A percentile compares a stretch with the other conserved stretches of the same genome.
Conservation (phyloP, 805 yeast species). For the Kodamaea neixiangensis region DNA sequence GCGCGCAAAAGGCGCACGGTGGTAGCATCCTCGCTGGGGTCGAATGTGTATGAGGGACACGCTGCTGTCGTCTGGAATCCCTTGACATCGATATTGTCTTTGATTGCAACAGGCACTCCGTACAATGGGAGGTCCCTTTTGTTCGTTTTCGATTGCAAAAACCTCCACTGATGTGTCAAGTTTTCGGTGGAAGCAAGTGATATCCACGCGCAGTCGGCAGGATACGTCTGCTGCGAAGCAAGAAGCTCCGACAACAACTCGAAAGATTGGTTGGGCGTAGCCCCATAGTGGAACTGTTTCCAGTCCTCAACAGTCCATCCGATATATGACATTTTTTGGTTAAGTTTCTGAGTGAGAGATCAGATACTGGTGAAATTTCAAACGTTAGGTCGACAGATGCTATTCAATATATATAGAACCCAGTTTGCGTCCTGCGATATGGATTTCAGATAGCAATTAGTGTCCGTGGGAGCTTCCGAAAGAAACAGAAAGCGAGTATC, state of each 20-base stretch:
- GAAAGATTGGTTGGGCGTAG: constrained; percentile 64
- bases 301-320: constrained; percentile 89
- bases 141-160: constrained; percentile 61
- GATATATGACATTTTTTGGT: constrained; percentile 24
- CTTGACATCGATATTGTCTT: constrained; percentile 90
- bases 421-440: background rate
- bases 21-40: constrained; percentile 72
- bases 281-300: constrained; percentile 63
- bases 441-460: background rate
- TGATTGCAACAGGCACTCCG: constrained; percentile 94
- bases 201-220: constrained; percentile 88
- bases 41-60: constrained; percentile 79
- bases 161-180: constrained; percentile 74
- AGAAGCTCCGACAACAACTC: constrained; percentile 48
- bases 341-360: constrained; percentile 2
- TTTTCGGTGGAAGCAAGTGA: constrained; percentile 66
- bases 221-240: constrained; percentile 39
- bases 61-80: constrained; percentile 91
- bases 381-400: background rate
- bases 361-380: background rate
- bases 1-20: constrained; percentile 70
- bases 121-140: constrained; percentile 65
- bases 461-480: constrained; percentile 10
- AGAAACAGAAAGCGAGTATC: constrained; percentile 4
- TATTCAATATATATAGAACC: background rate